phyloP scores from a whole-genome alignment of 2,329 filamentous ascomycete genomes.

The Aspergillus carbonarius region DNA sequence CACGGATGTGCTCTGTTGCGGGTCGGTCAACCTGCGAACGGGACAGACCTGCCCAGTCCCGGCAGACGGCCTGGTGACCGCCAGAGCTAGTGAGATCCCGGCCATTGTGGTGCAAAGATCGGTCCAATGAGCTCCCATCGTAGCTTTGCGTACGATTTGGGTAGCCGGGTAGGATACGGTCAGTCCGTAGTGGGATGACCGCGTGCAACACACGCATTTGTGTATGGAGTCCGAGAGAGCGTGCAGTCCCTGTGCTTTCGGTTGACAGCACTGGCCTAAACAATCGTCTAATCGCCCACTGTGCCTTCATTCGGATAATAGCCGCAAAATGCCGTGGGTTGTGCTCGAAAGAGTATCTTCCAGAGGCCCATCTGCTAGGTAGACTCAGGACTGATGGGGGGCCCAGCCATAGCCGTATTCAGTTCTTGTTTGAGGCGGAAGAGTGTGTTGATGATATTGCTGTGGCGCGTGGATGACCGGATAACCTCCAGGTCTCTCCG shows the following conservation, averaged over 20 bases:
- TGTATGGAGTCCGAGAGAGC: not conserved
- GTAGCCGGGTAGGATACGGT: not conserved
- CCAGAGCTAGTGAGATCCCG: not conserved
- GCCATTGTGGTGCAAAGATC: not conserved
- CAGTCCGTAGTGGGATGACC: not conserved
- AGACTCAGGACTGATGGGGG: conserved; percentile 14
- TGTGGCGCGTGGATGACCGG: conserved; percentile 13
- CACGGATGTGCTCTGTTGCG: not conserved
- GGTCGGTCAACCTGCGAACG: not conserved
- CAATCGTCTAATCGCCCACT: not conserved
- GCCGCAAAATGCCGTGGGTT: not conserved
- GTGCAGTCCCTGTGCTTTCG: not conserved
- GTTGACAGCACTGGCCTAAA: not conserved
- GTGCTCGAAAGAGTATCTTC: not conserved
- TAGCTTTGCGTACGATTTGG: not conserved
- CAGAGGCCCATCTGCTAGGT: not conserved
- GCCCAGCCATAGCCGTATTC: conserved; percentile 21
- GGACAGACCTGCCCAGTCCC: not conserved
- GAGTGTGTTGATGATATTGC: conserved; percentile 13
- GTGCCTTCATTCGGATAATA: too few relatives aligned
- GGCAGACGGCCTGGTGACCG: not conserved
- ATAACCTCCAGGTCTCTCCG: conserved; percentile 17
- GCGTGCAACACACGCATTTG: not conserved
- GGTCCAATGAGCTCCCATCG: not conserved
- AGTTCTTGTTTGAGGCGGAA: conserved; percentile 11